phyloP scores from a whole-genome alignment of 2,329 filamentous ascomycete species.

The Talaromyces sp. region DNA sequence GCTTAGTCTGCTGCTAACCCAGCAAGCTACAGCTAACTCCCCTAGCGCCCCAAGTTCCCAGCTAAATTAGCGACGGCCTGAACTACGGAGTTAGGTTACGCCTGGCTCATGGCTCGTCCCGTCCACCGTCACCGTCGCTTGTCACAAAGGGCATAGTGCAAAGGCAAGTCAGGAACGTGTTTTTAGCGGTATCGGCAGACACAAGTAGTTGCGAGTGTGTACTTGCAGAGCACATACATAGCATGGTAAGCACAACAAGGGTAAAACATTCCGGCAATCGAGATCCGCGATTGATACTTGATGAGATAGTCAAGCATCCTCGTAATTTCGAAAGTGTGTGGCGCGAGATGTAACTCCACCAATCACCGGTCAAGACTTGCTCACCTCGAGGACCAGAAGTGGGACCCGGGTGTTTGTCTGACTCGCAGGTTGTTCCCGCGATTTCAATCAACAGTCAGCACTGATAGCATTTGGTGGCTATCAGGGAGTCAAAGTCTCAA shows the following conservation, averaged over 20 bases:
- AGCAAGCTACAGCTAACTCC: constrained; percentile 7
- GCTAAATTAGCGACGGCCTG: constrained; percentile 1
- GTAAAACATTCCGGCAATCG: neutral
- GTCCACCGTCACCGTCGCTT: constrained; percentile 3
- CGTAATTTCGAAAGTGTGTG: neutral
- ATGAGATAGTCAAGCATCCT: neutral
- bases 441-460: neutral
- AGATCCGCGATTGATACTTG: neutral
- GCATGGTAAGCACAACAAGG: neutral
- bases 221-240: neutral
- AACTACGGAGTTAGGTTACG: constrained; percentile 12
- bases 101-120: constrained; percentile 15
- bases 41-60: neutral
- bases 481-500: neutral
- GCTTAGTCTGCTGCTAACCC: neutral
- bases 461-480: neutral
- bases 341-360: neutral
- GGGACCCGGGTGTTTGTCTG: neutral
- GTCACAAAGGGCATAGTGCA: constrained; percentile 12
- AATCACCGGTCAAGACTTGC: neutral
- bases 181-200: neutral
- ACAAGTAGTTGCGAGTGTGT: too few species aligned
- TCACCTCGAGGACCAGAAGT: neutral
- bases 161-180: constrained; percentile 22
- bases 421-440: neutral